A percentile compares a stretch with the other conserved stretches of the same genome.
Evolutionary conservation across 768 basidiomycete genomes (phyloP).

Genomic region (Leccinum aurantiacum): DNA sequence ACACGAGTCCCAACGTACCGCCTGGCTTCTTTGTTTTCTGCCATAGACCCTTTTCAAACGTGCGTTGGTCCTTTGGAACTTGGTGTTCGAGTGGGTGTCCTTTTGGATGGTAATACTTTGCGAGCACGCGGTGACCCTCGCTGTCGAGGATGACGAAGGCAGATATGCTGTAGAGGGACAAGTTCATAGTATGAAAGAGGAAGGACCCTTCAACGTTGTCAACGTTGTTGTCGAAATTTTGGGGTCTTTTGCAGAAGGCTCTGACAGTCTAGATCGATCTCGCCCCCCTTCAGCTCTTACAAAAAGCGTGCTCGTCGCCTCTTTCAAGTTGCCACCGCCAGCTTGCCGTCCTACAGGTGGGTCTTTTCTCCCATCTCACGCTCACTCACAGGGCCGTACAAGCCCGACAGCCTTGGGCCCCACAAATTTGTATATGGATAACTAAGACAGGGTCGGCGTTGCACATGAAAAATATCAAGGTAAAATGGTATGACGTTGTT

Average conservation of each 20-base stretch:
- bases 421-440: conserved; percentile 36
- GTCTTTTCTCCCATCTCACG: conserved; percentile 31
- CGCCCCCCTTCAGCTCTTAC: conserved; percentile 10
- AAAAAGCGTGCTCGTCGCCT: conserved; percentile 33
- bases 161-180: conserved; percentile 84
- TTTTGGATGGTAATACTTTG: conserved; percentile 91
- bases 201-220: neutral
- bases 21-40: conserved; percentile 94
- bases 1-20: conserved; percentile 49
- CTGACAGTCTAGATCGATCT: conserved; percentile 17
- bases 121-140: conserved; percentile 93
- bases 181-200: conserved; percentile 50
- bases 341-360: conserved; percentile 33
- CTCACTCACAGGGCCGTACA: conserved; percentile 16
- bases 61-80: conserved; percentile 83
- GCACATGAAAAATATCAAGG: conserved; percentile 41
- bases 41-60: conserved; percentile 94
- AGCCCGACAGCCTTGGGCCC: conserved; percentile 44
- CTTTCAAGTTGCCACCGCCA: neutral
- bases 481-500: conserved; percentile 33
- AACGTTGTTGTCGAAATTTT: neutral
- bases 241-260: neutral
- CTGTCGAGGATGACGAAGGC: conserved; percentile 91
- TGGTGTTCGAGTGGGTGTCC: conserved; percentile 42
- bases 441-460: conserved; percentile 55